These are phyloP conservation scores for Clitopilus hobsonii DNA, from an alignment of 768 basidiomycete genomes.

Conservation along the genomic window DNA sequence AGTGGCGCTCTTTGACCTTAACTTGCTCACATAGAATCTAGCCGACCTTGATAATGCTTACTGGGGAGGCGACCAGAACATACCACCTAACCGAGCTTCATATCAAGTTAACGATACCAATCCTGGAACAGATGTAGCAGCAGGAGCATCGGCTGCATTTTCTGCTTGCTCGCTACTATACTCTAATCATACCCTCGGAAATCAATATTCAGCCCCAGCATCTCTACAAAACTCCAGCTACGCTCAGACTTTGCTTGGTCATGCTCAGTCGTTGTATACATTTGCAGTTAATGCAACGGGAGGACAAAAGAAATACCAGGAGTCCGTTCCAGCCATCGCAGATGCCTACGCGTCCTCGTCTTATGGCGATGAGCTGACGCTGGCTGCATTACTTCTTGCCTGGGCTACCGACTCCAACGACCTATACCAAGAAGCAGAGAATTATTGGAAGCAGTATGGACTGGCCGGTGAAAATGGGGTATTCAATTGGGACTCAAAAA, in stretches of 20 bases:
- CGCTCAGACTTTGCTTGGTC: slow-evolving; percentile 60
- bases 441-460: slow-evolving; percentile 52
- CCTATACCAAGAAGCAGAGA: slow-evolving; percentile 59
- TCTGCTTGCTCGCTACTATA: slow-evolving; percentile 84
- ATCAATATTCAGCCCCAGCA: slow-evolving; percentile 51
- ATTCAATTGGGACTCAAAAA: slow-evolving; percentile 90
- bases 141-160: slow-evolving; percentile 82
- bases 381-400: slow-evolving; percentile 75
- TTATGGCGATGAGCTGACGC: slow-evolving; percentile 68
- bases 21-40: slow-evolving; percentile 13
- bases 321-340: slow-evolving; percentile 59
- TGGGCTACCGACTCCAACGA: slow-evolving; percentile 60
- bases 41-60: slow-evolving; percentile 69
- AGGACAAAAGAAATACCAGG: slow-evolving; percentile 61
- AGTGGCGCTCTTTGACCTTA: slow-evolving; percentile 1
- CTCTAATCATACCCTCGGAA: slow-evolving; percentile 47
- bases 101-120: slow-evolving; percentile 75
- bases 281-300: slow-evolving; percentile 70
- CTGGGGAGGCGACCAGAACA: slow-evolving; percentile 83
- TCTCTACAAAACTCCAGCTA: slow-evolving; percentile 72
- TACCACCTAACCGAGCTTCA: slow-evolving; percentile 70
- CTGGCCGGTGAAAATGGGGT: slow-evolving; percentile 50
- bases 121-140: slow-evolving; percentile 89
- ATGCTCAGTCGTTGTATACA: slow-evolving; percentile 70
- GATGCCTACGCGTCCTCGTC: slow-evolving; percentile 67